These are phyloP conservation scores for Aureobasidium sp. DNA, from an alignment of 2,329 filamentous ascomycete genomes.

Conservation along the genomic window DNA sequence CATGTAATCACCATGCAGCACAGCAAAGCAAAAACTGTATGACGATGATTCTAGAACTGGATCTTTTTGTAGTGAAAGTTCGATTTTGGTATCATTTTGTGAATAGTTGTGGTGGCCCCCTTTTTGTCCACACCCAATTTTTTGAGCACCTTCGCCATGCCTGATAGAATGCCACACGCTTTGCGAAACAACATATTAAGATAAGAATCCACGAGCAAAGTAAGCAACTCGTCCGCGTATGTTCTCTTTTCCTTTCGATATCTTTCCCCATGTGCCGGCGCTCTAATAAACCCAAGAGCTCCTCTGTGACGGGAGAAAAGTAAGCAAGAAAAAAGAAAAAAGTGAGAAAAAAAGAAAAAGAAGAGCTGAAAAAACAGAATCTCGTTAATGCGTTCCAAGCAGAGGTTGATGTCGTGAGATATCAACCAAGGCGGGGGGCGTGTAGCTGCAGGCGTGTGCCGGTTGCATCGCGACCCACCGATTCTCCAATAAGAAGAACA, in stretches of 20 bases:
- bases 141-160: conserved; percentile 10
- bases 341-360: background rate
- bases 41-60: no score
- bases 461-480: background rate
- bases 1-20: no score
- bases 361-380: background rate
- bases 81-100: background rate
- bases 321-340: background rate
- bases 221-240: background rate
- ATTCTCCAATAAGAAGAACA: background rate
- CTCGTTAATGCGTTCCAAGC: background rate
- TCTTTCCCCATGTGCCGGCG: background rate
- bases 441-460: conserved; percentile 2
- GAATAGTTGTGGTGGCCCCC: background rate
- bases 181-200: background rate
- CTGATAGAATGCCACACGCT: background rate
- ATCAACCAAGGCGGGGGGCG: background rate
- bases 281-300: conserved; percentile 6
- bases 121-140: background rate
- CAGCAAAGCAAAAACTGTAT: no score
- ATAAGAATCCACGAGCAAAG: background rate
- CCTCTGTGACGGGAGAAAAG: background rate
- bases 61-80: background rate
- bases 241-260: background rate
- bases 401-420: background rate